Evolutionary conservation across 352 stramenopile genomes (phyloP).

Genomic region (Pythium phragmiticola): DNA sequence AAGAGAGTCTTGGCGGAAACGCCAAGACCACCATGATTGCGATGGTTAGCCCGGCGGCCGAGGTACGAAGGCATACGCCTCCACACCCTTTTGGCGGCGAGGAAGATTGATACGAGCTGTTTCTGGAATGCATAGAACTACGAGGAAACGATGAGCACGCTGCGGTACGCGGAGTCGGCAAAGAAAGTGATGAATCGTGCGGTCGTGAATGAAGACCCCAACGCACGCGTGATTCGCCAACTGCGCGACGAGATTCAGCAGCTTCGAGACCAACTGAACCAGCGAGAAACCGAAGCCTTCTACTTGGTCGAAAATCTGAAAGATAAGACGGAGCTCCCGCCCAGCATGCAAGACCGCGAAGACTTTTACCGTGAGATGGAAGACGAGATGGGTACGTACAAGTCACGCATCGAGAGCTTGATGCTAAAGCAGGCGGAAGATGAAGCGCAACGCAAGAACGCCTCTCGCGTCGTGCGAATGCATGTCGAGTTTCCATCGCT

Average conservation of each 20-base stretch:
- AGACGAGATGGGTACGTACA: conserved; percentile 17
- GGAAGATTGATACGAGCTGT: not conserved
- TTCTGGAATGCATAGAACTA: conserved; percentile 48
- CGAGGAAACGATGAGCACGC: conserved; percentile 83
- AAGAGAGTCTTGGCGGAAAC: conserved; percentile 83
- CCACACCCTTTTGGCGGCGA: not conserved
- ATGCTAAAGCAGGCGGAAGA: conserved; percentile 15
- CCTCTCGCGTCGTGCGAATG: conserved; percentile 18
- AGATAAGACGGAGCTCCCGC: conserved; percentile 19
- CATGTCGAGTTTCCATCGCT: conserved; percentile 21
- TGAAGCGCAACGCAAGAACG: conserved; percentile 16
- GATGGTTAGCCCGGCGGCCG: conserved; percentile 75
- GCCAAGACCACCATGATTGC: conserved; percentile 89
- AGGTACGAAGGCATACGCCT: conserved; percentile 29
- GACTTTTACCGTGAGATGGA: conserved; percentile 29
- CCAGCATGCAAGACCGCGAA: conserved; percentile 22
- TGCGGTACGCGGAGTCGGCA: conserved; percentile 80
- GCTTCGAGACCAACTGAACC: conserved; percentile 42
- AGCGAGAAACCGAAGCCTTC: conserved; percentile 31
- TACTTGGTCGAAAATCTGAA: conserved; percentile 29
- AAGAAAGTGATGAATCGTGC: conserved; percentile 84
- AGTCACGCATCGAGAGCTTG: conserved; percentile 14
- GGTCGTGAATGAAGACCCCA: conserved; percentile 83
- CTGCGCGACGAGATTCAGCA: conserved; percentile 71
- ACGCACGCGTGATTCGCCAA: conserved; percentile 74